Base-by-base conservation (phyloP, 1,284 basidiomycete genomes). In the Fereydounia khargensis region DNA sequence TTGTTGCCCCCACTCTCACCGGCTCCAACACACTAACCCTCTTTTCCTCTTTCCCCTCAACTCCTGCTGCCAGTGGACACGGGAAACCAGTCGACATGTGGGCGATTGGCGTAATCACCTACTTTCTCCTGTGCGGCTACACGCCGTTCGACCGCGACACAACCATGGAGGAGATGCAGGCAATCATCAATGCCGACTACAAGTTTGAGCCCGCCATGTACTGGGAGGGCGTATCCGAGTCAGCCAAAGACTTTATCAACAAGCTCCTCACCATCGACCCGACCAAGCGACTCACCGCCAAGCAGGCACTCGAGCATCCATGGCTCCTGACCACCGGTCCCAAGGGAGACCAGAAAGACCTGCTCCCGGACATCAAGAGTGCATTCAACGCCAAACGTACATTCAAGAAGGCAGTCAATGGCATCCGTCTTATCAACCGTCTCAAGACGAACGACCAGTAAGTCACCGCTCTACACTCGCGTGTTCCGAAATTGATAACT, bases 371-470 rank as follows among this genome's bases (percentile, higher is more conserved):
- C 28, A 73, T 74, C 58, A 74, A 73, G 54, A 56, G 41, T 17
- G 73, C 73, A 10, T 74, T 74, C 65, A 74, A 73, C 49, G 73
- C 71, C 14, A 73, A 73, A 36, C 25, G 56, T 0, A 74, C 70
- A 8, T 73, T 73, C 55, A 46, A 59, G 33, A 73, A 73, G 45
- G 73, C 73, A 0, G 68, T 74, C 38, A 70, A 74, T 32, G 73
- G 73, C 14, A 74, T 74, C 39, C 42, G 67, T 5, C 36, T 68
- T 20, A 62, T 68, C 43, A 68, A 68, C 38, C 39, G 65, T 6
- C 39, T 68, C 28, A 49, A 52, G 13, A 51, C 53, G 25, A 46
- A 52, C 42, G 52, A 61, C 37, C 44, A 47, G 28, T 14, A 13
- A 30, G 28, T 30, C n/a, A n/a, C n/a, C n/a, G n/a, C n/a, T n/a